A percentile compares a stretch with the other conserved stretches of the same genome.
Conservation (phyloP, 164 flowering plant genomes). For the Vitis riparia region DNA sequence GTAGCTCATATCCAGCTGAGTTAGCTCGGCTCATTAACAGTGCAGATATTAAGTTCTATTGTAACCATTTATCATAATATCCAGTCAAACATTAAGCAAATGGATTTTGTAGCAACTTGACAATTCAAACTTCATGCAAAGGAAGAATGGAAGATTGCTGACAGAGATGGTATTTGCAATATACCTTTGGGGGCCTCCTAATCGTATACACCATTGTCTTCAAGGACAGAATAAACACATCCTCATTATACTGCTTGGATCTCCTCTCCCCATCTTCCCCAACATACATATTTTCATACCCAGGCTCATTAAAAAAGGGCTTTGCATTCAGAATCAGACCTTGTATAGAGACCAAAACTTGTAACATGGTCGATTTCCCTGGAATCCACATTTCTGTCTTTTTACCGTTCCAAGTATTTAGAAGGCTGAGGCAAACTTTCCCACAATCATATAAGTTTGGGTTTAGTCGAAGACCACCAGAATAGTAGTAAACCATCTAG, state of each 20-base stretch:
- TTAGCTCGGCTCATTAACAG: too few relatives aligned
- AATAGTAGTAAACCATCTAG: slow-evolving; percentile 45
- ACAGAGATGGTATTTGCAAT: not conserved
- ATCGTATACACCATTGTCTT: slow-evolving; percentile 43
- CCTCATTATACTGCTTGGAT: slow-evolving; percentile 35
- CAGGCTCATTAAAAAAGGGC: slow-evolving; percentile 56
- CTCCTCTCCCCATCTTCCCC: slow-evolving; percentile 19
- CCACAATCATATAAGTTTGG: slow-evolving; percentile 57
- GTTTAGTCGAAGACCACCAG: slow-evolving; percentile 53
- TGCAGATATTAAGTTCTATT: too few relatives aligned
- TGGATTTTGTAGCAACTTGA: too few relatives aligned
- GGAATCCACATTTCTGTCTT: slow-evolving; percentile 50
- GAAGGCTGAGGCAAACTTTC: slow-evolving; percentile 60
- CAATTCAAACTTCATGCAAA: too few relatives aligned
- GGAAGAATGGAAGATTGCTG: too few relatives aligned
- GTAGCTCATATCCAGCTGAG: too few relatives aligned
- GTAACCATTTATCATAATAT: too few relatives aligned
- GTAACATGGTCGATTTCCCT: slow-evolving; percentile 42
- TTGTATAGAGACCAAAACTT: slow-evolving; percentile 57
- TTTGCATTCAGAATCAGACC: slow-evolving; percentile 40
- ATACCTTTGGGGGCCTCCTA: slow-evolving; percentile 46
- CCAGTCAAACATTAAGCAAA: too few relatives aligned
- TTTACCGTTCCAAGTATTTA: slow-evolving; percentile 50
- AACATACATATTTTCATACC: slow-evolving; percentile 15
- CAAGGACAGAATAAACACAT: slow-evolving; percentile 29